phyloP scores from a whole-genome alignment of 2,329 filamentous ascomycete genomes.

The Penicillium sp. region DNA sequence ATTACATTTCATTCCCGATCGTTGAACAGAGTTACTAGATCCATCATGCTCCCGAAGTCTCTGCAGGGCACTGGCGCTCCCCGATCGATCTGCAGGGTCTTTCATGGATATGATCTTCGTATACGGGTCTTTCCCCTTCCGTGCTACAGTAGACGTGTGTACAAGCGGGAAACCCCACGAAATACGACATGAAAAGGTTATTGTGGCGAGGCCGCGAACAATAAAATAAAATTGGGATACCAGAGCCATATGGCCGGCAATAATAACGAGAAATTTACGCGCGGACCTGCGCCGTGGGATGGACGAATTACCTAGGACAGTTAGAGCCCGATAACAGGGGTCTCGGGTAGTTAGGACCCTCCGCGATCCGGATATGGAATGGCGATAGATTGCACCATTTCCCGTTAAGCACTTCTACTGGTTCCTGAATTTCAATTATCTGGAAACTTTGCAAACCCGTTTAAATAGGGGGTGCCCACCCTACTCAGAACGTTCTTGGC shows the following conservation, averaged over 20 bases:
- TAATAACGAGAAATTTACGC: not conserved
- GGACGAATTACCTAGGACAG: not conserved
- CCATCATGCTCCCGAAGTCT: not conserved
- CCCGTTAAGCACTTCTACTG: not conserved
- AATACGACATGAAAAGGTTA: not conserved
- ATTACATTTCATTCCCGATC: not conserved
- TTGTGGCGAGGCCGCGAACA: not conserved
- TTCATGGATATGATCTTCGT: not conserved
- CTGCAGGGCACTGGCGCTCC: not conserved
- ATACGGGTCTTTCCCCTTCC: not conserved
- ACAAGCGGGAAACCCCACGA: not conserved
- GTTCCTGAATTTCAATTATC: not conserved
- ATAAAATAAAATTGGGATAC: not conserved
- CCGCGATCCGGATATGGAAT: not conserved
- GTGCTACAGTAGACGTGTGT: not conserved
- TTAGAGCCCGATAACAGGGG: not conserved
- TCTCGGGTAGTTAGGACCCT: not conserved
- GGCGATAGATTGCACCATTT: slow-evolving; percentile 13
- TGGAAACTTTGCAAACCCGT: not conserved
- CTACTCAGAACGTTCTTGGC: not conserved
- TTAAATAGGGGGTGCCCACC: not conserved
- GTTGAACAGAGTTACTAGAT: not conserved
- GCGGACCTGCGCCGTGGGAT: not conserved
- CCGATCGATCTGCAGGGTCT: not conserved
- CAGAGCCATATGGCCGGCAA: not conserved